Evolutionary conservation across 2,329 filamentous ascomycete species (phyloP).

Genomic region (Trichoderma aggressivum): DNA sequence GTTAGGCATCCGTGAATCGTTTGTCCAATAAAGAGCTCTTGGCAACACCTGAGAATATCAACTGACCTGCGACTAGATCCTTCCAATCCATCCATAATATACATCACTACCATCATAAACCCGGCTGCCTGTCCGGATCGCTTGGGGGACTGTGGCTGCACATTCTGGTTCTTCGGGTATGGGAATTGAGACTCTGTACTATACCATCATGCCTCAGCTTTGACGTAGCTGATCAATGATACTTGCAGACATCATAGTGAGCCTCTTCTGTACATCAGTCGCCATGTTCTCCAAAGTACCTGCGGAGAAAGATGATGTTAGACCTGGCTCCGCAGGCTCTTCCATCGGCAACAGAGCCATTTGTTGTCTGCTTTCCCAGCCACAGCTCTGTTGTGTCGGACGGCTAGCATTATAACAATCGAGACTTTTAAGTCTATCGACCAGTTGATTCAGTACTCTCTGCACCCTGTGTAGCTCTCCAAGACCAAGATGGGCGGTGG

Average conservation of each 20-base stretch:
- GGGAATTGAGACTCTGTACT: not conserved
- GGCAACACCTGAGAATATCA: not conserved
- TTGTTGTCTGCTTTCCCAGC: not conserved
- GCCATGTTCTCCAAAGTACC: not conserved
- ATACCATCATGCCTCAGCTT: not conserved
- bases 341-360: not conserved
- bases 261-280: not conserved
- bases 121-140: not conserved
- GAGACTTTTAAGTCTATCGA: not conserved
- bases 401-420: not conserved
- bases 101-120: not conserved
- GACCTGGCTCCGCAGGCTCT: not conserved
- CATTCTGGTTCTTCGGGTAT: not conserved
- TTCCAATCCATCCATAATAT: not conserved
- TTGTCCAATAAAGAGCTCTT: not conserved
- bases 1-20: not conserved
- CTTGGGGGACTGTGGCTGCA: accelerated
- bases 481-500: not conserved
- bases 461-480: not conserved
- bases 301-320: not conserved
- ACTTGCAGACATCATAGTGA: not conserved
- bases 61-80: not conserved
- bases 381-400: not conserved
- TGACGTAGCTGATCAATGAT: not conserved
- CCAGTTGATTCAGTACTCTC: not conserved